Conservation (phyloP, 2,329 filamentous ascomycete species). For the Stylonectria norvegica region DNA sequence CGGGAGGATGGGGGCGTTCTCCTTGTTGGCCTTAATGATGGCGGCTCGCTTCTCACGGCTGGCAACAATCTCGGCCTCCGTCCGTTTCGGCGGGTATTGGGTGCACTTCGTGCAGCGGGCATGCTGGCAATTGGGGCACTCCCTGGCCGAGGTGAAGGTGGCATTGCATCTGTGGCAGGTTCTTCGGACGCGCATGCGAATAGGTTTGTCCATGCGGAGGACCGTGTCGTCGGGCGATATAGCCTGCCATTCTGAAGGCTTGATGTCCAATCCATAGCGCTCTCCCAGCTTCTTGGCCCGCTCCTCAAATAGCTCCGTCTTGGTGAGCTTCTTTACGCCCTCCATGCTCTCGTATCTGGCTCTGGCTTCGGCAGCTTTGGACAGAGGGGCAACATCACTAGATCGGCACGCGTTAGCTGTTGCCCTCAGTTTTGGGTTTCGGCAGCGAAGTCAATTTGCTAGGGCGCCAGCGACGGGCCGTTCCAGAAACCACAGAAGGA, state of each 20-base stretch:
- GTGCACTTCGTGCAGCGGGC: slow-evolving; percentile 76
- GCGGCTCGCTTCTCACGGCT: slow-evolving; percentile 50
- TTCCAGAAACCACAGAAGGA: not conserved
- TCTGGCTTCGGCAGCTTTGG: slow-evolving; percentile 25
- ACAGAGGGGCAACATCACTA: slow-evolving; percentile 18
- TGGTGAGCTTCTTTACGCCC: slow-evolving; percentile 42
- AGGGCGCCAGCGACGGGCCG: not conserved
- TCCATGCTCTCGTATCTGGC: slow-evolving; percentile 29
- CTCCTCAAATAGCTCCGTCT: slow-evolving; percentile 52
- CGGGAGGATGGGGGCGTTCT: slow-evolving; percentile 51
- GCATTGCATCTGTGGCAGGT: slow-evolving; percentile 79
- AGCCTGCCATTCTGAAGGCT: slow-evolving; percentile 51
- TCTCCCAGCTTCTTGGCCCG: slow-evolving; percentile 54
- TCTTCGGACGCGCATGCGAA: slow-evolving; percentile 73
- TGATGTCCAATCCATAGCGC: slow-evolving; percentile 54
- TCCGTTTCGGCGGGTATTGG: slow-evolving; percentile 66
- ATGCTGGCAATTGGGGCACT: slow-evolving; percentile 76
- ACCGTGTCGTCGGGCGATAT: slow-evolving; percentile 50
- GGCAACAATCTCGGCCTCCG: slow-evolving; percentile 51
- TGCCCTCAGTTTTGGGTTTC: not conserved
- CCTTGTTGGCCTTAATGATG: slow-evolving; percentile 52
- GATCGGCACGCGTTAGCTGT: slow-evolving; percentile 6
- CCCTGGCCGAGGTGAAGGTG: slow-evolving; percentile 67
- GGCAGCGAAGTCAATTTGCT: not conserved
- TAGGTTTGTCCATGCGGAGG: slow-evolving; percentile 68